These are phyloP conservation scores for Orbilia blumenaviensis DNA, from an alignment of 2,329 filamentous ascomycete species.

Conservation along the genomic window DNA sequence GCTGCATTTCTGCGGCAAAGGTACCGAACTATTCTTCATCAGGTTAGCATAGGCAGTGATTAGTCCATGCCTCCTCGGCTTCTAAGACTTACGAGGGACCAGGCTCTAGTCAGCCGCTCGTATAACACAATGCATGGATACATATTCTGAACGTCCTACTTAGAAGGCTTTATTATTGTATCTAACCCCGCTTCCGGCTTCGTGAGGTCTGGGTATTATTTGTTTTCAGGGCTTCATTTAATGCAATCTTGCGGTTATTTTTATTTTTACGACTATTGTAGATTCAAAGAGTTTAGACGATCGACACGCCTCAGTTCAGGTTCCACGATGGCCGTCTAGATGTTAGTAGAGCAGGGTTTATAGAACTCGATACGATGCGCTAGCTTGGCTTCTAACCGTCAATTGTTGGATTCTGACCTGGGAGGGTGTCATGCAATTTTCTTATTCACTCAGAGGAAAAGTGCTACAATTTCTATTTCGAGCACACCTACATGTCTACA, in stretches of 20 bases:
- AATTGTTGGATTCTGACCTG: constrained; percentile 9
- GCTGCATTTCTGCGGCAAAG: constrained; percentile 46
- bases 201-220: constrained; percentile 21
- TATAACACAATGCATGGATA: constrained; percentile 40
- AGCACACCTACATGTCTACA: constrained; percentile 1
- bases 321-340: background rate
- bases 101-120: constrained; percentile 41
- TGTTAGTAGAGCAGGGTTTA: constrained; percentile 11
- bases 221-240: background rate
- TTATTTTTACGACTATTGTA: background rate
- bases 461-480: constrained; percentile 13
- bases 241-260: constrained; percentile 1
- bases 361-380: constrained; percentile 34
- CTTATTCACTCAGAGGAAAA: constrained; percentile 12
- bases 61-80: constrained; percentile 16
- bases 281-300: constrained; percentile 11
- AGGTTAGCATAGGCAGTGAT: constrained; percentile 17
- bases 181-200: constrained; percentile 13
- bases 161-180: background rate
- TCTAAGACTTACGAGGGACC: constrained; percentile 13
- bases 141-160: constrained; percentile 1
- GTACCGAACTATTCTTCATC: constrained; percentile 23
- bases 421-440: constrained; percentile 22
- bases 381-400: constrained; percentile 13
- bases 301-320: background rate